phyloP scores from a whole-genome alignment of 305 asterid genomes.

The Nicotiana rustica region DNA sequence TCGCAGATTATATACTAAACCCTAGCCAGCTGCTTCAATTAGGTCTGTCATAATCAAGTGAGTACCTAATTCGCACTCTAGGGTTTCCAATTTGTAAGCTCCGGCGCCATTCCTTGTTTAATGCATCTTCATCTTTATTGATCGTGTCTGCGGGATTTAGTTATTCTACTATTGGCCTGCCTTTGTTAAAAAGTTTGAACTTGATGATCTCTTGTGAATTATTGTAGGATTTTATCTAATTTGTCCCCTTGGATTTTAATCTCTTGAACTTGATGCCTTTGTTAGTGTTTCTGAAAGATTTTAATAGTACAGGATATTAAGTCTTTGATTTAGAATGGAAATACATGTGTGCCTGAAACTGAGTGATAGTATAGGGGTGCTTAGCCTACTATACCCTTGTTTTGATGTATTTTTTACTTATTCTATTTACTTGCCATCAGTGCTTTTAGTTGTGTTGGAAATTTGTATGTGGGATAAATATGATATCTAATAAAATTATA shows the following conservation, averaged over 20 bases:
- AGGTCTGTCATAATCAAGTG: slow-evolving; percentile 43
- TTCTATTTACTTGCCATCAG: neutral
- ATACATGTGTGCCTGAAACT: too few relatives aligned
- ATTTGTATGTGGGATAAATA: neutral
- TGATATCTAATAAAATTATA: neutral
- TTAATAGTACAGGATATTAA: too few relatives aligned
- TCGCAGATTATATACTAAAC: slow-evolving; percentile 7
- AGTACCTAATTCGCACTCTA: slow-evolving; percentile 52
- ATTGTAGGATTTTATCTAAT: neutral
- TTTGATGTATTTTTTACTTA: neutral
- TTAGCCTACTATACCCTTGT: too few relatives aligned
- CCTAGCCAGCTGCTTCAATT: slow-evolving; percentile 27
- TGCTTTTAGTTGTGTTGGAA: neutral
- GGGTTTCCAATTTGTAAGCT: slow-evolving; percentile 46
- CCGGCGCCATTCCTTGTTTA: neutral
- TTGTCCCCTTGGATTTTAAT: neutral
- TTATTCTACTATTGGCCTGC: neutral
- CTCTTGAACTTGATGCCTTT: too few relatives aligned
- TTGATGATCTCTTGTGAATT: neutral
- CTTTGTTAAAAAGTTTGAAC: neutral
- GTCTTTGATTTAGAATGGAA: too few relatives aligned
- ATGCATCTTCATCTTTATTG: neutral
- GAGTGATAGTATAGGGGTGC: too few relatives aligned
- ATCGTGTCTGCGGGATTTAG: neutral
- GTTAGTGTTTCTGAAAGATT: neutral